Base-by-base conservation (phyloP, 1,284 basidiomycete species). In the Malassezia vespertilionis region DNA sequence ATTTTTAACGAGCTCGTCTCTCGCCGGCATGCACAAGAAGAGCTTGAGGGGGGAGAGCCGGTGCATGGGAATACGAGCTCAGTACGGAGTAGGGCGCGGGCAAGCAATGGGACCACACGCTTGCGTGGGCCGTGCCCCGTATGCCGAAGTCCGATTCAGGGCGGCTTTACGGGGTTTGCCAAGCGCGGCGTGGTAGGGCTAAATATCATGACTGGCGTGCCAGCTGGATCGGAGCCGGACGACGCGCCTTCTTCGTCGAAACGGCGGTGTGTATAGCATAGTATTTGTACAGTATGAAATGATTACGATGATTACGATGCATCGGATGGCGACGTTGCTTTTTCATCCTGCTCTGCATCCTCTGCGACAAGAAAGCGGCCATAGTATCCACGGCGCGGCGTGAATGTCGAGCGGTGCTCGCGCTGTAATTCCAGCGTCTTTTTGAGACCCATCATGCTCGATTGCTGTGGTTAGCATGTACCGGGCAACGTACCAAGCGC, bases 61-160 rank as follows among this genome's bases (percentile, higher is more conserved):
- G 30, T 27, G 5, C 37, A 3, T 17, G 21, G n/a, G n/a, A n/a
- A n/a, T 21, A 53, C 15, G 21, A 10, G 2, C 35, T 9, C 35
- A 15, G 46, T 41, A 36, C 40, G 41, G 12, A 40, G 26, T 11
- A 35, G 35, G n/a, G 20, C 40, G 26, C 45, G 45, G n/a, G 30
- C 44, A 7, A 36, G 8, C 18, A 48, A 52, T 21, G 44, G 44
- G 15, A 47, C 44, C 10, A 57, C 58, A 42, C 60, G 59, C 3
- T 33, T 63, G 15, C 56, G 52, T 4, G 63, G 63, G 2, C 55
- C 55, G 10, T 65, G 63, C 33, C 63, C 63, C 8, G 63, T 65
- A 0, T 65, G 63, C 31, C 50, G 63, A 30, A 44, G 57, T 17
- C 49, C 53, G 26, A 63, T 65, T 40, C 54, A 53, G 6, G 61